Evolutionary conservation across 306 rosid species (phyloP).

Genomic region (Gynostemma pentaphyllum): DNA sequence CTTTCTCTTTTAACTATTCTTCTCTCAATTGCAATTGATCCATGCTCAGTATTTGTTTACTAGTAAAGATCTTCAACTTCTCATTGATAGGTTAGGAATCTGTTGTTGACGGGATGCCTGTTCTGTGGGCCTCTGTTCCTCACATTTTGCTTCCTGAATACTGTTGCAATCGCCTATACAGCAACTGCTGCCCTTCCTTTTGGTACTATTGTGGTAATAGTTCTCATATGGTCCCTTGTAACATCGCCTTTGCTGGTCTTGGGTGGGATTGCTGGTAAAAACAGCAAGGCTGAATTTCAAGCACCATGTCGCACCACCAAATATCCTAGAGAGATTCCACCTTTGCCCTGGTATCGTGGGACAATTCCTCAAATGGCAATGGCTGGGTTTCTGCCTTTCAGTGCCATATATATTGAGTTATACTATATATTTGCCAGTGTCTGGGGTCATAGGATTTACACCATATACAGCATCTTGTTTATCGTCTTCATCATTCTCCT

Average conservation of each 20-base stretch:
- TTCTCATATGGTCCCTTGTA: conserved; percentile 57
- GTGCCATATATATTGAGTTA: conserved; percentile 56
- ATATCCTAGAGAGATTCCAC: conserved; percentile 58
- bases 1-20: conserved; percentile 5
- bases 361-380: conserved; percentile 61
- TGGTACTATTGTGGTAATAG: conserved; percentile 56
- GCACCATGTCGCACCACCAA: conserved; percentile 53
- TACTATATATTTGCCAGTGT: conserved; percentile 58
- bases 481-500: conserved; percentile 49
- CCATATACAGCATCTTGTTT: conserved; percentile 59
- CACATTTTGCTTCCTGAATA: conserved; percentile 50
- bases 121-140: conserved; percentile 56
- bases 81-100: conserved; percentile 50
- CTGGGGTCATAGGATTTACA: conserved; percentile 70
- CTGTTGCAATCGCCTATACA: conserved; percentile 49
- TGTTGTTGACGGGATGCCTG: conserved; percentile 51
- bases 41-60: neutral
- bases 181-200: conserved; percentile 71
- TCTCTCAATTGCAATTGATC: neutral
- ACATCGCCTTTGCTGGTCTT: conserved; percentile 57
- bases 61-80: conserved; percentile 6
- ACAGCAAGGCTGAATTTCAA: conserved; percentile 56
- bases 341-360: conserved; percentile 57
- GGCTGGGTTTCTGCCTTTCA: conserved; percentile 65
- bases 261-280: conserved; percentile 70